Evolutionary conservation across 768 basidiomycete genomes (phyloP).

Genomic region (Lentinula guzmanii): DNA sequence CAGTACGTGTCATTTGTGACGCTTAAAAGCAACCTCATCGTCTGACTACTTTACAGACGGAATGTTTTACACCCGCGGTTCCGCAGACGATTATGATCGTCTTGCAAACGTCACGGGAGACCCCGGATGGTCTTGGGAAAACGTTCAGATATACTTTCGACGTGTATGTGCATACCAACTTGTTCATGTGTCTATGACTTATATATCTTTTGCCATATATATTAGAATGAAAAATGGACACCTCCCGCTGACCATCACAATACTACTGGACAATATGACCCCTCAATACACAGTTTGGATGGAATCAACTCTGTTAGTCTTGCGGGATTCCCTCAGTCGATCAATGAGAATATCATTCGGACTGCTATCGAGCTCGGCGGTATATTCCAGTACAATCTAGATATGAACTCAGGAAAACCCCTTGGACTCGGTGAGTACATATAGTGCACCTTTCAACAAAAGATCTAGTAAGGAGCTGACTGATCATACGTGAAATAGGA

Average conservation of each 20-base stretch:
- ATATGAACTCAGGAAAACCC: constrained; percentile 35
- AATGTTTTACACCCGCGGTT: constrained; percentile 14
- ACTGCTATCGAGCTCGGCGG: constrained; percentile 25
- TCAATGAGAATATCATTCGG: constrained; percentile 26
- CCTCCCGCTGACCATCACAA: constrained; percentile 7
- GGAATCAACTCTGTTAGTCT: constrained; percentile 23
- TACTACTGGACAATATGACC: constrained; percentile 23
- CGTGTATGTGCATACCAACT: constrained; percentile 4
- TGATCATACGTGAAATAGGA: constrained; percentile 5
- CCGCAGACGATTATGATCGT: constrained; percentile 13
- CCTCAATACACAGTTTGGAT: constrained; percentile 21
- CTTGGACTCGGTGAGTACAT: constrained; percentile 32
- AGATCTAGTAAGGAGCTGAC: not conserved
- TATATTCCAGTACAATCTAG: constrained; percentile 34
- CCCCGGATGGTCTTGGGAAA: constrained; percentile 16
- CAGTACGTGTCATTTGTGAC: not conserved
- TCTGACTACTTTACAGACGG: constrained; percentile 2
- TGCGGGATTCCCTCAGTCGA: constrained; percentile 15
- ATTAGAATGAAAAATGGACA: constrained; percentile 12
- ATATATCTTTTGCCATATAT: not conserved
- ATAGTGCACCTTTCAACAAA: not conserved
- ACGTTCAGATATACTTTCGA: constrained; percentile 9
- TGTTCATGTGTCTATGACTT: not conserved
- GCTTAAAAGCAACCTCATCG: not conserved
- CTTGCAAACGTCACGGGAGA: constrained; percentile 12